Evolutionary conservation across 176 grass and related monocot species (phyloP).

Genomic region (Dendrocalamus sinicus): DNA sequence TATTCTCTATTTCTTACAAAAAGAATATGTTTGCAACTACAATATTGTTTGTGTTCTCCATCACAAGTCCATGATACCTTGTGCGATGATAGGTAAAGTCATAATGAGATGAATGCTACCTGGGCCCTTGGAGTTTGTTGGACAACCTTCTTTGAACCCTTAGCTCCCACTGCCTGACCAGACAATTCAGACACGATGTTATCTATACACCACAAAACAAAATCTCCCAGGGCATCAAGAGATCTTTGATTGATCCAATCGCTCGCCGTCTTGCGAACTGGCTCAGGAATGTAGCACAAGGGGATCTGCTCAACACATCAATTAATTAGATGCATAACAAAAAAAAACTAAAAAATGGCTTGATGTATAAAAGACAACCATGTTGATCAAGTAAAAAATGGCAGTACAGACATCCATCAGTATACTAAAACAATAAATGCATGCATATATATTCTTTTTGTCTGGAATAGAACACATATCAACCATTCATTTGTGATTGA

Average conservation of each 20-base stretch:
- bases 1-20: background rate
- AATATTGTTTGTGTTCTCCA: background rate
- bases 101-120: constrained; percentile 54
- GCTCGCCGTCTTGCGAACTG: constrained; percentile 73
- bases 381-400: background rate
- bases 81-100: background rate
- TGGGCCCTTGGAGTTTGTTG: constrained; percentile 82
- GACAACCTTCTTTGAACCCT: constrained; percentile 75
- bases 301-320: constrained; percentile 63
- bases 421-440: background rate
- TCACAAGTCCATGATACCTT: background rate
- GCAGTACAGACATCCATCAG: background rate
- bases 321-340: constrained; percentile 24
- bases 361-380: constrained; percentile 15
- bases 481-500: background rate
- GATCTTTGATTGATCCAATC: constrained; percentile 85
- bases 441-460: background rate
- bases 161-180: constrained; percentile 58
- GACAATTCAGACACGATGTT: constrained; percentile 82
- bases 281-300: constrained; percentile 74
- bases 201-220: constrained; percentile 92
- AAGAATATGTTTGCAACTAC: background rate
- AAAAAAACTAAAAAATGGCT: constrained; percentile 8
- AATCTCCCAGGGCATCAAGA: constrained; percentile 71
- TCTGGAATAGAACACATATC: background rate